These are phyloP conservation scores for Malania oleifera DNA, from an alignment of 164 flowering plant genomes.

Conservation along the genomic window DNA sequence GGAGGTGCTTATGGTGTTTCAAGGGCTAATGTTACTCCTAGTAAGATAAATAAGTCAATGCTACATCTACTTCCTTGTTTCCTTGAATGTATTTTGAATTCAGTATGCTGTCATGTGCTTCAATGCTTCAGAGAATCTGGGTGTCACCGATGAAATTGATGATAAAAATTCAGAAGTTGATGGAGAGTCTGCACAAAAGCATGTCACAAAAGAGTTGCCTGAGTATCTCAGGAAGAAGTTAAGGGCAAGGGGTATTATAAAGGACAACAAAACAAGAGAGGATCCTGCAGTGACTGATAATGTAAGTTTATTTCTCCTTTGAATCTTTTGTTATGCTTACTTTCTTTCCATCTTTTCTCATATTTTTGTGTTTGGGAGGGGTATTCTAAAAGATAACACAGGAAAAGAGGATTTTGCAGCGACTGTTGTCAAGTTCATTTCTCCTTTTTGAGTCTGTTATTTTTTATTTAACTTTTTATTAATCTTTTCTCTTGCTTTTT, in stretches of 20 bases:
- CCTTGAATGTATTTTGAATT: not conserved
- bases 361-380: constrained; percentile 32
- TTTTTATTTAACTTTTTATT: not conserved
- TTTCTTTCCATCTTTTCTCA: not conserved
- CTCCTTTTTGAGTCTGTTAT: too few relatives aligned
- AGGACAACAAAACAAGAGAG: constrained; percentile 30
- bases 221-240: constrained; percentile 82
- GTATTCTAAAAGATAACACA: constrained; percentile 63
- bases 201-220: constrained; percentile 55
- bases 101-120: not conserved
- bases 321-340: too few relatives aligned
- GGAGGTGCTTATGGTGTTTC: constrained; percentile 75
- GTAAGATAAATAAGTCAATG: constrained; percentile 19
- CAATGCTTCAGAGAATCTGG: constrained; percentile 21
- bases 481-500: not conserved
- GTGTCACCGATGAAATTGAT: constrained; percentile 19
- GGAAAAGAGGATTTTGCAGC: constrained; percentile 14
- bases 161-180: constrained; percentile 17
- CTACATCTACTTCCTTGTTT: not conserved
- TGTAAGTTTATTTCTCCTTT: constrained; percentile 28
- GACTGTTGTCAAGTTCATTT: constrained; percentile 26
- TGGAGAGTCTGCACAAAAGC: constrained; percentile 31
- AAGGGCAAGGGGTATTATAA: constrained; percentile 91
- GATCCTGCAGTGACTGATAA: constrained; percentile 19
- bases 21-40: constrained; percentile 21